These are phyloP conservation scores for Thozetella sp. DNA, from an alignment of 495 filamentous ascomycete genomes.

Conservation along the genomic window DNA sequence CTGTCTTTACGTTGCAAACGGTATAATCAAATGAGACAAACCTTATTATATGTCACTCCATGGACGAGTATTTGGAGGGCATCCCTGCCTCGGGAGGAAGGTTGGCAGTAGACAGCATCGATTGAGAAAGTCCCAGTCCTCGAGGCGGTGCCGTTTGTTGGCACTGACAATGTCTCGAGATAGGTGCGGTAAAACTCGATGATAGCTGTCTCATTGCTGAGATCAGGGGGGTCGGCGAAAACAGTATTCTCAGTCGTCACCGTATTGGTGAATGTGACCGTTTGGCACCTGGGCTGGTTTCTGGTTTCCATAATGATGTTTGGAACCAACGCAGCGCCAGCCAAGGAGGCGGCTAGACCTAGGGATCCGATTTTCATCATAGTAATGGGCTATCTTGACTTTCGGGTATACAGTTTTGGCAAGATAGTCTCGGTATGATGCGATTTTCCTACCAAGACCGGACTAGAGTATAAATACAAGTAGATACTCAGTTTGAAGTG, in stretches of 20 bases:
- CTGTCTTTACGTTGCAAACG: not conserved
- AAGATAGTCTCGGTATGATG: too few relatives aligned
- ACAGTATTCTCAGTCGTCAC: not conserved
- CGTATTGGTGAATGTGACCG: not conserved
- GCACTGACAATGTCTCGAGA: not conserved
- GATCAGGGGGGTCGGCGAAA: not conserved
- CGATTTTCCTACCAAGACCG: too few relatives aligned
- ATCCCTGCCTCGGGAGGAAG: not conserved
- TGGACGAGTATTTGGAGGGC: constrained; percentile 21
- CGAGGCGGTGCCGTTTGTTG: not conserved
- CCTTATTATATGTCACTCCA: constrained; percentile 15
- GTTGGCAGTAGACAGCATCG: constrained; percentile 6
- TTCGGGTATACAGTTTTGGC: too few relatives aligned
- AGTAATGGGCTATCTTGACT: too few relatives aligned
- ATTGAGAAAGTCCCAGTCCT: not conserved
- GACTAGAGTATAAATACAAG: too few relatives aligned
- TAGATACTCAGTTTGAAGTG: too few relatives aligned
- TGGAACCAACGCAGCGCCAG: too few relatives aligned
- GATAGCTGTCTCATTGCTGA: not conserved
- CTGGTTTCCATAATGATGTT: too few relatives aligned
- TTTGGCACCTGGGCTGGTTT: too few relatives aligned
- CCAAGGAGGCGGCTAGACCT: too few relatives aligned
- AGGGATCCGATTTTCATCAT: too few relatives aligned
- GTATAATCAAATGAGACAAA: not conserved
- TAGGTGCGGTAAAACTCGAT: not conserved